These are phyloP conservation scores for Fusarium sp. DNA, from an alignment of 2,329 filamentous ascomycete species.

Conservation along the genomic window DNA sequence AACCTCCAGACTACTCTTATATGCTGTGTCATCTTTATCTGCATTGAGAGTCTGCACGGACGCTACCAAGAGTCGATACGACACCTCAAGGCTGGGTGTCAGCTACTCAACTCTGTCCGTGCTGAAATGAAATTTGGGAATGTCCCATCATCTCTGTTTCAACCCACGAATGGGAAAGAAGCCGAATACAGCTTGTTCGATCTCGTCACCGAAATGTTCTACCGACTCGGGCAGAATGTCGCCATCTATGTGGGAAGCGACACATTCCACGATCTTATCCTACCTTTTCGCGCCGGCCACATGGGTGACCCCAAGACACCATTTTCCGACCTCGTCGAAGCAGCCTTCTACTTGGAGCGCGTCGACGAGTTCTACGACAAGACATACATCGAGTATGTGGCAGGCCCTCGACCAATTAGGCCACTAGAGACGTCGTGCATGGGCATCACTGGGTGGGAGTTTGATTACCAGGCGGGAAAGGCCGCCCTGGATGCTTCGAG, in stretches of 20 bases:
- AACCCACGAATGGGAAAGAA: neutral
- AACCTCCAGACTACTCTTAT: constrained; percentile 33
- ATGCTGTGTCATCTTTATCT: constrained; percentile 42
- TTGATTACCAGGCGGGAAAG: neutral
- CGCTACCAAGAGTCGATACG: constrained; percentile 38
- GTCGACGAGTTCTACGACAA: neutral
- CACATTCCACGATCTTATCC: constrained; percentile 25
- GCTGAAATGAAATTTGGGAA: neutral
- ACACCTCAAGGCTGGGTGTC: constrained; percentile 34
- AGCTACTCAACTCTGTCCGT: constrained; percentile 21
- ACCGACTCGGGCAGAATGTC: constrained; percentile 24
- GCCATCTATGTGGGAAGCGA: constrained; percentile 31
- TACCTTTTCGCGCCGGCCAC: neutral
- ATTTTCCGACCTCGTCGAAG: constrained; percentile 20
- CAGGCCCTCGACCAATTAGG: neutral
- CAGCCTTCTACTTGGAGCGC: neutral
- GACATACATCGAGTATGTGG: neutral
- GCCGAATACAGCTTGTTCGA: constrained; percentile 2
- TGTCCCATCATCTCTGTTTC: neutral
- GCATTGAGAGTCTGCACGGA: constrained; percentile 35
- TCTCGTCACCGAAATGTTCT: constrained; percentile 30
- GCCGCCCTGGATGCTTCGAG: neutral
- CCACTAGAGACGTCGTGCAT: neutral
- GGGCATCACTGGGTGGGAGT: neutral
- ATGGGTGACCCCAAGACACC: constrained; percentile 13